Evolutionary conservation across 2,329 filamentous ascomycete genomes (phyloP).

Genomic region (Nemania sp.): DNA sequence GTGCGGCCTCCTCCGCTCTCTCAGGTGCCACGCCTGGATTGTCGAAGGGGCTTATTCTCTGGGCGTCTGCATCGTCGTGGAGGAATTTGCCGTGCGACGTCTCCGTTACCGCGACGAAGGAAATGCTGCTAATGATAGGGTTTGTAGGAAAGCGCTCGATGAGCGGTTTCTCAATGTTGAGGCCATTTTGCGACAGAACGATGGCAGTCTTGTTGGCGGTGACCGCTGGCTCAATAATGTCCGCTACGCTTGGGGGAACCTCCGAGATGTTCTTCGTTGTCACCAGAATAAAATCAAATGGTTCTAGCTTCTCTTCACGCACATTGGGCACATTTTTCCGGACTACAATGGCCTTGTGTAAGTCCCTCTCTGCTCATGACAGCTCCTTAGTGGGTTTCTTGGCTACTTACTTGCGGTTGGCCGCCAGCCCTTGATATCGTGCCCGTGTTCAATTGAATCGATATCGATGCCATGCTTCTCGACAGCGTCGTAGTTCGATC

Average conservation of each 20-base stretch:
- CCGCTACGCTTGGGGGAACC: slow-evolving; percentile 49
- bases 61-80: slow-evolving; percentile 55
- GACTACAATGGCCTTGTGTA: slow-evolving; percentile 42
- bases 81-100: slow-evolving; percentile 49
- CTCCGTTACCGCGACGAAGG: slow-evolving; percentile 56
- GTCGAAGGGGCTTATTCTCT: slow-evolving; percentile 54
- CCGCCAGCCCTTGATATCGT: slow-evolving; percentile 49
- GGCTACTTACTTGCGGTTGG: slow-evolving; percentile 46
- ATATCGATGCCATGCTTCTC: slow-evolving; percentile 55
- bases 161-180: slow-evolving; percentile 64
- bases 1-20: slow-evolving; percentile 38
- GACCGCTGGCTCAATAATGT: slow-evolving; percentile 56
- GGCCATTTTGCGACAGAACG: slow-evolving; percentile 63
- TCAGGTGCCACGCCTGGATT: slow-evolving; percentile 39
- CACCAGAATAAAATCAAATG: slow-evolving; percentile 59
- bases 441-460: slow-evolving; percentile 58
- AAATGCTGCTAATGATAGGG: slow-evolving; percentile 56
- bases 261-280: slow-evolving; percentile 64
- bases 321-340: slow-evolving; percentile 53
- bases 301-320: slow-evolving; percentile 28
- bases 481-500: slow-evolving; percentile 58
- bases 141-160: slow-evolving; percentile 54
- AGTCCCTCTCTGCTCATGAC: background rate
- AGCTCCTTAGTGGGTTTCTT: background rate
- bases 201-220: slow-evolving; percentile 55